A percentile compares a stretch with the other conserved stretches of the same genome.
Conservation (phyloP, 1,284 basidiomycete genomes). For the Leccinum proximum region DNA sequence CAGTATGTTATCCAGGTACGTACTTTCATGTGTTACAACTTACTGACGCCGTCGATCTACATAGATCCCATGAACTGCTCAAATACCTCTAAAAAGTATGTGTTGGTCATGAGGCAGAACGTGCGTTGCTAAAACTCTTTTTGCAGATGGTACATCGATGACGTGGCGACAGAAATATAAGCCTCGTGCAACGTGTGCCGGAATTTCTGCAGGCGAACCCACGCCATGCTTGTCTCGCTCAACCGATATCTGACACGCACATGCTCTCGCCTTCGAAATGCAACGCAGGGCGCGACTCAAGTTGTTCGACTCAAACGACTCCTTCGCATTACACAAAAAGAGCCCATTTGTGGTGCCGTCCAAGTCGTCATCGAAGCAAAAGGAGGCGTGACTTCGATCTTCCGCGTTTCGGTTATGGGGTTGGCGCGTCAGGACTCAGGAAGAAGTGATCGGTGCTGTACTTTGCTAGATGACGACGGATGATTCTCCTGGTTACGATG, state of each 20-base stretch:
- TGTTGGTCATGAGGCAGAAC: too few relatives aligned
- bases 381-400: constrained; percentile 60
- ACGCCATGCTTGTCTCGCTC: constrained; percentile 83
- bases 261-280: constrained; percentile 27
- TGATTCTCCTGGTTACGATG: too few relatives aligned
- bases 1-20: too few relatives aligned
- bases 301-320: constrained; percentile 21
- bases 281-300: too few relatives aligned
- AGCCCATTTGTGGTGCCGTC: constrained; percentile 36
- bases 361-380: constrained; percentile 52
- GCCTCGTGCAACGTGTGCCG: constrained; percentile 71
- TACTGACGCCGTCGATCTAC: too few relatives aligned
- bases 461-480: neutral
- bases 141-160: too few relatives aligned
- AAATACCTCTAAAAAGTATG: too few relatives aligned
- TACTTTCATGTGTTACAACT: too few relatives aligned
- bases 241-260: constrained; percentile 87
- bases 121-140: too few relatives aligned
- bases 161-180: constrained; percentile 44
- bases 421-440: constrained; percentile 49
- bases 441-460: constrained; percentile 45
- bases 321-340: too few relatives aligned
- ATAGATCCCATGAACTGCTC: too few relatives aligned
- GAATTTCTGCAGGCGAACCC: constrained; percentile 88
- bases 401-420: constrained; percentile 73